These are phyloP conservation scores for Colletotrichum higginsianum DNA, from an alignment of 2,329 filamentous ascomycete species.

Conservation along the genomic window DNA sequence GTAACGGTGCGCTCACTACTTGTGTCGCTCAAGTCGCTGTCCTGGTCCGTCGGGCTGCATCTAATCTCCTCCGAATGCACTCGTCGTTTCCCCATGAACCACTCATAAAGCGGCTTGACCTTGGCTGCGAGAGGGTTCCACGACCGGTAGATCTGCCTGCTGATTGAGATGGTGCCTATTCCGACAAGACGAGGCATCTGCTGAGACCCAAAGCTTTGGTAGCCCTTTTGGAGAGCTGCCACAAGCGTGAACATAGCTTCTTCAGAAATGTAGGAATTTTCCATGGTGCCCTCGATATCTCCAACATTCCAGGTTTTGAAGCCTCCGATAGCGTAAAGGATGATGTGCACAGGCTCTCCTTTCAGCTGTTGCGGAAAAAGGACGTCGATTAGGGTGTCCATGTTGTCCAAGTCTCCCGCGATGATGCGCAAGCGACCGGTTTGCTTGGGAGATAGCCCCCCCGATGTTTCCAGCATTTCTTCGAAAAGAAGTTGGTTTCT, in stretches of 20 bases:
- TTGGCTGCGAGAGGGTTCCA: background rate
- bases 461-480: background rate
- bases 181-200: constrained; percentile 10
- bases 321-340: constrained; percentile 24
- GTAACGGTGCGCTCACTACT: background rate
- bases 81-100: constrained; percentile 4
- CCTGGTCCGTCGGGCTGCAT: background rate
- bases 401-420: background rate
- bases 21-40: background rate
- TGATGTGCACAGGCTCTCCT: constrained; percentile 15
- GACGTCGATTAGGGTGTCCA: background rate
- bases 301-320: constrained; percentile 1
- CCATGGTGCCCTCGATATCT: background rate
- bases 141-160: background rate
- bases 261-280: constrained; percentile 7
- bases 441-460: background rate
- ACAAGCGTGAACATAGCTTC: background rate
- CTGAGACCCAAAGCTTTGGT: background rate
- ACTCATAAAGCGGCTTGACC: background rate
- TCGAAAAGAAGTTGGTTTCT: background rate
- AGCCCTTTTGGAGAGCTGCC: background rate
- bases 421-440: background rate
- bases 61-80: background rate
- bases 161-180: constrained; percentile 13
- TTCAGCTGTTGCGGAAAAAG: constrained; percentile 6